phyloP scores from a whole-genome alignment of 495 filamentous ascomycete species.

The Parachaetomium inaequale region DNA sequence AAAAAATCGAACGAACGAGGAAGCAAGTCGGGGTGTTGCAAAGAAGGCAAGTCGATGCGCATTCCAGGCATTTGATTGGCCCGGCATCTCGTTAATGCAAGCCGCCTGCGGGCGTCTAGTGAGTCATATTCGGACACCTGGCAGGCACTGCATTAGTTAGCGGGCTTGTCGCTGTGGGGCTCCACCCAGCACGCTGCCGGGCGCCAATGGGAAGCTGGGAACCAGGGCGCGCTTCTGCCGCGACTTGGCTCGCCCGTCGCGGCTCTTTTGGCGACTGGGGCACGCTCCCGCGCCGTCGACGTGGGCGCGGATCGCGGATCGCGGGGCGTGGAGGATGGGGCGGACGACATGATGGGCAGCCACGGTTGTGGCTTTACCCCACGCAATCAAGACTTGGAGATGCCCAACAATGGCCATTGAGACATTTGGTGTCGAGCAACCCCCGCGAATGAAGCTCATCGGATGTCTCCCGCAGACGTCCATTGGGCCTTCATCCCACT shows the following conservation, averaged over 20 bases:
- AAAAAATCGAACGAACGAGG: constrained; percentile 16
- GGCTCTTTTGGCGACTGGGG: constrained; percentile 18
- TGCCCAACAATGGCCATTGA: neutral
- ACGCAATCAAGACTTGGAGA: neutral
- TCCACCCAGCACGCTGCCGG: constrained; percentile 11
- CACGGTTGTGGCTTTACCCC: constrained; percentile 22
- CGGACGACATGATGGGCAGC: constrained; percentile 8
- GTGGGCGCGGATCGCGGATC: constrained; percentile 12
- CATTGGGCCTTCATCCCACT: constrained; percentile 17
- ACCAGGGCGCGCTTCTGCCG: constrained; percentile 9
- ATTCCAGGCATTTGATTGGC: constrained; percentile 24
- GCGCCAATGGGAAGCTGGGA: constrained; percentile 18
- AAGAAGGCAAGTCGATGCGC: constrained; percentile 24
- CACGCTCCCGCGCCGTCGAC: constrained; percentile 9
- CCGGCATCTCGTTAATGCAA: constrained; percentile 21
- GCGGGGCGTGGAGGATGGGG: neutral
- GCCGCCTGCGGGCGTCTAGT: constrained; percentile 32
- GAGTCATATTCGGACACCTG: constrained; percentile 36
- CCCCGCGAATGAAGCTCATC: neutral
- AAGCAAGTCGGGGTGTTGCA: constrained; percentile 24
- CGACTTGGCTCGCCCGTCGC: constrained; percentile 11
- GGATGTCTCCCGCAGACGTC: neutral
- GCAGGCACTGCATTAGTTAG: constrained; percentile 20
- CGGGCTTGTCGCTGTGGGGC: constrained; percentile 18
- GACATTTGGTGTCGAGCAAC: neutral